These are phyloP conservation scores for Colletotrichum scovillei DNA, from an alignment of 2,329 filamentous ascomycete genomes.

Conservation along the genomic window DNA sequence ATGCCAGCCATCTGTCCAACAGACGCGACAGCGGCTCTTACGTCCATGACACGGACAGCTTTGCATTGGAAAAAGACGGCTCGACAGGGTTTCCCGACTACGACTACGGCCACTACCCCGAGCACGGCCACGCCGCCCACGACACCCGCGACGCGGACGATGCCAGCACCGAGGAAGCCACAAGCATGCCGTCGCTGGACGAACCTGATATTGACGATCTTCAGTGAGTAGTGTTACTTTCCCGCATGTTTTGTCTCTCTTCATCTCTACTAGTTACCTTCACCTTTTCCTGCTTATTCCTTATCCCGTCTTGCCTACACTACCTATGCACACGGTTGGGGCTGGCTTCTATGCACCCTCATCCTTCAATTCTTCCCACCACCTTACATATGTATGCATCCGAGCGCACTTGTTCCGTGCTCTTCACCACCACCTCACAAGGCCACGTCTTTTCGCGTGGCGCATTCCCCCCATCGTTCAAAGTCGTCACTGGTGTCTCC, in stretches of 20 bases:
- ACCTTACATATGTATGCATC: slow-evolving; percentile 10
- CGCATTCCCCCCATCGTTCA: not conserved
- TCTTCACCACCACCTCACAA: slow-evolving; percentile 11
- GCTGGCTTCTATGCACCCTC: not conserved
- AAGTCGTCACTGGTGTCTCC: slow-evolving; percentile 3
- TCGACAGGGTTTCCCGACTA: slow-evolving; percentile 32
- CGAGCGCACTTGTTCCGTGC: slow-evolving; percentile 15
- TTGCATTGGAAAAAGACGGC: slow-evolving; percentile 6
- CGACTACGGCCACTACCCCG: slow-evolving; percentile 9
- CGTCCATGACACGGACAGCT: slow-evolving; percentile 43
- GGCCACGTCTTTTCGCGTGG: slow-evolving; percentile 25
- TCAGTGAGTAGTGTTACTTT: slow-evolving; percentile 3
- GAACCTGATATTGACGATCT: not conserved
- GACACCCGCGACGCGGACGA: slow-evolving; percentile 3
- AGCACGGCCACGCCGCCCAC: not conserved
- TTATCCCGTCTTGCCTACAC: not conserved
- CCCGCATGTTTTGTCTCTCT: not conserved
- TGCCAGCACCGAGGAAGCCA: slow-evolving; percentile 15
- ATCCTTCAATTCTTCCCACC: slow-evolving; percentile 1
- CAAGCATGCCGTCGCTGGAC: slow-evolving; percentile 18
- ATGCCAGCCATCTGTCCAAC: slow-evolving; percentile 46
- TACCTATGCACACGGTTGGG: slow-evolving; percentile 1
- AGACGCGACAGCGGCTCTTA: slow-evolving; percentile 51
- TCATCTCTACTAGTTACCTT: not conserved
- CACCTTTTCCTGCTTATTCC: slow-evolving; percentile 5